These are phyloP conservation scores for Hebeloma cylindrosporum DNA, from an alignment of 768 basidiomycete species.

Conservation along the genomic window DNA sequence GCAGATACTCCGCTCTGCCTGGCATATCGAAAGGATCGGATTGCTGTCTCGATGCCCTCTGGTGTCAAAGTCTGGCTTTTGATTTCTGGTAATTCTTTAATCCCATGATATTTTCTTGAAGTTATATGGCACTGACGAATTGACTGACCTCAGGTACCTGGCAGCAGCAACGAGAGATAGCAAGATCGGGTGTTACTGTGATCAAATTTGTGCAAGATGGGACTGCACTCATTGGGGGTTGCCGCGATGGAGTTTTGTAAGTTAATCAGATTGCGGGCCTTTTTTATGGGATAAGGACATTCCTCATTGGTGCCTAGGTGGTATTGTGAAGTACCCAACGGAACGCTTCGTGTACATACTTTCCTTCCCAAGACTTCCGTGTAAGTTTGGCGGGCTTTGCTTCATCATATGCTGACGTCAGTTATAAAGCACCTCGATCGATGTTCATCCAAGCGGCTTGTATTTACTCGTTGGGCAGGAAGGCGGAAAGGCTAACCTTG, in stretches of 20 bases:
- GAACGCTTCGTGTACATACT: constrained; percentile 57
- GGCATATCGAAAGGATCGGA: constrained; percentile 54
- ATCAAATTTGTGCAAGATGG: constrained; percentile 66
- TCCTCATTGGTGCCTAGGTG: constrained; percentile 44
- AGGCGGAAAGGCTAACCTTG: constrained; percentile 50
- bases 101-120: constrained; percentile 3
- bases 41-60: constrained; percentile 60
- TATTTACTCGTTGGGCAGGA: constrained; percentile 55
- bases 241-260: constrained; percentile 68
- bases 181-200: constrained; percentile 62
- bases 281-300: neutral
- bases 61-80: constrained; percentile 69
- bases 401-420: neutral
- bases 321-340: constrained; percentile 69
- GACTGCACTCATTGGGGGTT: constrained; percentile 63
- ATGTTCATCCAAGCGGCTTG: constrained; percentile 46
- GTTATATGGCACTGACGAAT: constrained; percentile 1
- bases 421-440: constrained; percentile 48
- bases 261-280: constrained; percentile 20
- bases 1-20: constrained; percentile 44
- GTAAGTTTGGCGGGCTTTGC: constrained; percentile 36
- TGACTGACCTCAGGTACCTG: constrained; percentile 48
- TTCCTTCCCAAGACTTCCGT: constrained; percentile 53
- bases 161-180: constrained; percentile 63
- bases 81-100: constrained; percentile 48